Evolutionary conservation across 441 rosid genomes (phyloP).

Genomic region (Populus tomentosa): DNA sequence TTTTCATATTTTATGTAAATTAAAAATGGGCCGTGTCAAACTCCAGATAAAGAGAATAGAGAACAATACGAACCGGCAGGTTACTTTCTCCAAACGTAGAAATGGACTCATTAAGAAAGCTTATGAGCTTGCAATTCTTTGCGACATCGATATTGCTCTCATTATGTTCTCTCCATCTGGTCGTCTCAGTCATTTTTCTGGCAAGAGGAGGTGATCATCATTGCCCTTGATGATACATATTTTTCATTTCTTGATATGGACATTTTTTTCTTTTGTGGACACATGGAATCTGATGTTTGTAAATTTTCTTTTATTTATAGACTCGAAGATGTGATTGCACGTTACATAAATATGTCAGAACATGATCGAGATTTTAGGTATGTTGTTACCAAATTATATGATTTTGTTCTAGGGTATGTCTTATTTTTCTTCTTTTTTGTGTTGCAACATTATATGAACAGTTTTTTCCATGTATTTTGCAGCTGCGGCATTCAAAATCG

Average conservation of each 20-base stretch:
- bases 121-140: conserved; percentile 56
- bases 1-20: not conserved
- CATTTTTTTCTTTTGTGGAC: too few species aligned
- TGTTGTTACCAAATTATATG: not conserved
- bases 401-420: not conserved
- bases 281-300: not conserved
- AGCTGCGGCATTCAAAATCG: conserved; percentile 47
- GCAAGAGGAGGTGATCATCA: conserved; percentile 33
- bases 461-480: not conserved
- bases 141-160: conserved; percentile 57
- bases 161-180: conserved; percentile 56
- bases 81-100: conserved; percentile 59
- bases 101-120: conserved; percentile 59
- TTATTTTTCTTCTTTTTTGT: not conserved
- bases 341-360: conserved; percentile 41
- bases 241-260: not conserved
- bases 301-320: conserved; percentile 13
- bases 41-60: conserved; percentile 52
- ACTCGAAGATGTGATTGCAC: conserved; percentile 43
- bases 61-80: conserved; percentile 46
- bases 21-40: conserved; percentile 44
- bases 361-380: conserved; percentile 42
- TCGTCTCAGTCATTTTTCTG: conserved; percentile 45
- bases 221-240: not conserved
- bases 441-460: not conserved